Conservation (phyloP, 768 basidiomycete species). For the Suillus sp. region DNA sequence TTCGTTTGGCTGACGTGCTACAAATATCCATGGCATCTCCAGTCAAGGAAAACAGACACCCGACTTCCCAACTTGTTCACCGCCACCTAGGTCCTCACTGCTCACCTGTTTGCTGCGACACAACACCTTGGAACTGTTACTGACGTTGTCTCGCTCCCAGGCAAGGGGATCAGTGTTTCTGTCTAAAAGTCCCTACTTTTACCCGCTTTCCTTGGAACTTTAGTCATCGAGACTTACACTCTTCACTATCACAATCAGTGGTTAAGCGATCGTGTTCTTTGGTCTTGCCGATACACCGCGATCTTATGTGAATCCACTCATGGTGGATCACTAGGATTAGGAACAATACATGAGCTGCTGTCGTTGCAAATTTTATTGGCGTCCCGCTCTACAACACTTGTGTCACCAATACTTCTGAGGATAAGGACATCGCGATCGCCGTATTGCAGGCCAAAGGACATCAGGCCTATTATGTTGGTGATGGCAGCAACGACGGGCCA, state of each 20-base stretch:
- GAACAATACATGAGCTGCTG: constrained; percentile 50
- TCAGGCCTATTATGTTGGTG: constrained; percentile 47
- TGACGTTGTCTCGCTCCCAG: constrained; percentile 33
- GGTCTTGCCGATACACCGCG: constrained; percentile 49
- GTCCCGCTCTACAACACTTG: constrained; percentile 39
- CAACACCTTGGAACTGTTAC: constrained; percentile 11
- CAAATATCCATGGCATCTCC: constrained; percentile 41
- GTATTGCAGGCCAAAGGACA: constrained; percentile 26
- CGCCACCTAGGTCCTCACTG: constrained; percentile 33
- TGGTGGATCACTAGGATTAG: constrained; percentile 42
- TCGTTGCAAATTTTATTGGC: constrained; percentile 43
- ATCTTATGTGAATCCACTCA: constrained; percentile 39
- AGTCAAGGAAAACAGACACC: constrained; percentile 36
- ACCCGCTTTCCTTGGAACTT: neutral
- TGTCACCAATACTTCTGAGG: constrained; percentile 48
- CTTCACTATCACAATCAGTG: neutral
- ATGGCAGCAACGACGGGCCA: constrained; percentile 56
- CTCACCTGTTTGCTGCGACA: constrained; percentile 1
- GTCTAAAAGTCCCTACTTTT: neutral
- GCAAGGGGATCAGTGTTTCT: constrained; percentile 40
- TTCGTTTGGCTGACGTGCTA: constrained; percentile 44
- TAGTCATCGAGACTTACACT: neutral
- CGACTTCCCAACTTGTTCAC: constrained; percentile 37
- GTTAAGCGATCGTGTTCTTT: constrained; percentile 25
- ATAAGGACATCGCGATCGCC: constrained; percentile 42